Evolutionary conservation across 83 land plant genomes (phyloP), one percentile per base, ranked within the genome.

Genomic region (Diphasiastrum complanatum): DNA sequence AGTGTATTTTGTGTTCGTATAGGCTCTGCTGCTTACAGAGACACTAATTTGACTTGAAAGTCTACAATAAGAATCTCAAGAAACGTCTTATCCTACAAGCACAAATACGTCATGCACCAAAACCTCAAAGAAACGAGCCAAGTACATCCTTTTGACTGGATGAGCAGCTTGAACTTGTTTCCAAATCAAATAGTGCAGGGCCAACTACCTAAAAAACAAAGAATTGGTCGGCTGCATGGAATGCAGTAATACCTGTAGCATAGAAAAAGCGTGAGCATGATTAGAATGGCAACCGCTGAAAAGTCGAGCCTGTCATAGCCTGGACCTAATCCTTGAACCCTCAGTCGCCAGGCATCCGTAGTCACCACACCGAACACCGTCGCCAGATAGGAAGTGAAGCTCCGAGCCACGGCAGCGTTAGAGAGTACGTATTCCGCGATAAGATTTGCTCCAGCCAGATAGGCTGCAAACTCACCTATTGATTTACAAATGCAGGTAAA

Each of bases 381-480:
- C 46, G 74, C 51, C 10, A 78, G 30, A 34, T 85, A 82, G 14
- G 80, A 70, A 0, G 90, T 85, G 33, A 82, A 85, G 51, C 74
- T 76, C 18, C 95, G 70, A 2, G 85, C 90, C 8, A 85, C 77
- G 0, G 83, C 89, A 12, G 90, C 95, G 33, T 82, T 85, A 3
- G 90, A 82, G 33, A 88, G 28, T 8, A 88, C 87, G 55, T 85
- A 85, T 63, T 85, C 90, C 84, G 85, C 71, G 4, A 88, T 11
- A 20, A 88, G 68, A 70, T 88, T 88, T 5, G 90, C 83, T 43
- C 87, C 95, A 0, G 80, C 83, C 37, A 88, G 70, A 66, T 66
- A 88, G 0, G 87, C 95, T 34, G 81, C 81, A 59, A 85, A 82
- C 50, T 88, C 95, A 4, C 95, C 95, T 84, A 68, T 6, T 59